Evolutionary conservation across 2,329 filamentous ascomycete species (phyloP).

Genomic region (Microcyclospora tardicrescens): DNA sequence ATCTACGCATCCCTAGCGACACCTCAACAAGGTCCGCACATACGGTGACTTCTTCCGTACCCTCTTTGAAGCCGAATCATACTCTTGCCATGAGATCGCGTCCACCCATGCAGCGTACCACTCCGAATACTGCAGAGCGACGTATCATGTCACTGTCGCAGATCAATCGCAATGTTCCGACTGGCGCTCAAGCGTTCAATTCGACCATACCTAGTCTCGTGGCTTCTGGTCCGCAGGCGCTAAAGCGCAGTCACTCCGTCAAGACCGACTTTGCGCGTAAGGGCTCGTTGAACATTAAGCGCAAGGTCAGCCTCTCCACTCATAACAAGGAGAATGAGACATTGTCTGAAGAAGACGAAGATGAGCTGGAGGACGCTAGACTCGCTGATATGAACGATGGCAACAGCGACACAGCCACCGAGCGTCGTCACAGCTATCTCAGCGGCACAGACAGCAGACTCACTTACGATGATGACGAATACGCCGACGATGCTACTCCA

Average conservation of each 20-base stretch:
- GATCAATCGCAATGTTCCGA: conserved; percentile 62
- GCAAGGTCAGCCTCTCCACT: conserved; percentile 14
- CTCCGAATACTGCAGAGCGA: conserved; percentile 36
- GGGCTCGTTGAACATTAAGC: conserved; percentile 21
- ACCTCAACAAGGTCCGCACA: conserved; percentile 31
- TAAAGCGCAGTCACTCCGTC: conserved; percentile 27
- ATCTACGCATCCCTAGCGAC: conserved; percentile 28
- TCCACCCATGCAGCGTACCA: conserved; percentile 29
- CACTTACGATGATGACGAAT: conserved; percentile 19
- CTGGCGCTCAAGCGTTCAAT: conserved; percentile 27
- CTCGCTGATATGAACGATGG: conserved; percentile 6
- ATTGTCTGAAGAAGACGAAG: conserved; percentile 27
- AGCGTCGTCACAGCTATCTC: conserved; percentile 16
- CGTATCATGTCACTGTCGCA: conserved; percentile 85
- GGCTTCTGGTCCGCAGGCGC: conserved; percentile 9
- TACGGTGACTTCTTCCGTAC: conserved; percentile 24
- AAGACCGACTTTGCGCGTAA: conserved; percentile 21
- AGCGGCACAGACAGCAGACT: conserved; percentile 10
- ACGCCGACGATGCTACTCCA: conserved; percentile 13
- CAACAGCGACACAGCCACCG: conserved; percentile 17
- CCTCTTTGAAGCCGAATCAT: conserved; percentile 18
- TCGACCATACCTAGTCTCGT: conserved; percentile 14
- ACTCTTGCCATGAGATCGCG: conserved; percentile 39
- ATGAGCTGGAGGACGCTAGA: conserved; percentile 8
- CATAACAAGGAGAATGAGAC: conserved; percentile 37